Base-by-base conservation (phyloP, 2,329 filamentous ascomycete genomes). In the Fusarium falciforme region DNA sequence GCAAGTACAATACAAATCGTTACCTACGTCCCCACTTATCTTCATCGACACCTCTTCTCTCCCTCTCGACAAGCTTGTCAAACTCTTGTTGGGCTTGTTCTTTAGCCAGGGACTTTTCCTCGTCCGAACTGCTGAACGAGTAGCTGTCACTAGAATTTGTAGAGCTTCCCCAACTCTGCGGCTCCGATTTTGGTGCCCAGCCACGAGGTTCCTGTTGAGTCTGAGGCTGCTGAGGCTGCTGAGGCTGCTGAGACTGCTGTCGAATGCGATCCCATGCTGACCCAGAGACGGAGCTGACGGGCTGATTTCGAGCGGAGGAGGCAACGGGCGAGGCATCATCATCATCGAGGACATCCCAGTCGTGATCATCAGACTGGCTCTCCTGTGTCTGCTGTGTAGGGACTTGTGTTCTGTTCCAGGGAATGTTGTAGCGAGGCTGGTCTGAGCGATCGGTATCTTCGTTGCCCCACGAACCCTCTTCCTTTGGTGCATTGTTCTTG, bases 31-130 rank as follows among this genome's bases (percentile, higher is more conserved):
- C 68, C 6, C 63, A 70, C 29, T 77, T 52, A 10, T 77, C 60
- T 82, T 79, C 6, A 52, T 80, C 80, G 5, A 63, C 67, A 25
- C 80, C 80, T 17, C 69, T 77, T 25, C 84, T 80, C 67, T 89
- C 87, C 16, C 81, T 79, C 47, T 89, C 87, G 4, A 89, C 65
- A 66, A 88, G 80, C 22, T 80, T 80, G 67, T 89, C 87, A 72
- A 89, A 89, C 33, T 89, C 86, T 67, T 80, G 83, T 67, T 89
- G 87, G 7, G 87, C 86, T 70, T 86, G 82, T 10, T 82, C 82
- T 76, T 84, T 87, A 49, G 82, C 82, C 17, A 80, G 76, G 5
- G 75, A 72, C 66, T 77, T 82, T 25, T 85, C 83, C 63, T 83
- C 82, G 10, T 85, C 84, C 2, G 78, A 68, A 5, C 73, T 70